Conservation (phyloP, 495 filamentous ascomycete species). For the Penicillium parvum region DNA sequence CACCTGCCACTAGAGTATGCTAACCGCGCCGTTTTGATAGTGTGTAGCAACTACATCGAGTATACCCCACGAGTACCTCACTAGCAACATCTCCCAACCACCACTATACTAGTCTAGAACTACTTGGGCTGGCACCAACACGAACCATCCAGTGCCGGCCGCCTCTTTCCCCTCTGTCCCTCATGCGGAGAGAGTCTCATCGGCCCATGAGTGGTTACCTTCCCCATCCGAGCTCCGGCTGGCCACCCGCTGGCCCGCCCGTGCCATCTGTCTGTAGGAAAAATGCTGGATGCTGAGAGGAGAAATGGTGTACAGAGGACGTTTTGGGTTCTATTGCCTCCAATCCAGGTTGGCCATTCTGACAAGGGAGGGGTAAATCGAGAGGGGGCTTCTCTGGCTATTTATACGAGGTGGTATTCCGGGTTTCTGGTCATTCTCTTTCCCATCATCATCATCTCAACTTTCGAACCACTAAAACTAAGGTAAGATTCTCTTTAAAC, state of each 20-base stretch:
- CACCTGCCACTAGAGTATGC: slow-evolving; percentile 1
- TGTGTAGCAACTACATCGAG: too few relatives aligned
- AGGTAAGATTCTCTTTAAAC: background rate
- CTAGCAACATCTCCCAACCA: too few relatives aligned
- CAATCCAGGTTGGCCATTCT: slow-evolving; percentile 1
- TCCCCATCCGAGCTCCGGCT: slow-evolving; percentile 7
- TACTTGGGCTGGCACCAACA: slow-evolving; percentile 2
- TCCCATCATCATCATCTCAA: slow-evolving; percentile 7
- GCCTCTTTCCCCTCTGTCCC: slow-evolving; percentile 14
- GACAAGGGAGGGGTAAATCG: background rate
- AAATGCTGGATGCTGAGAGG: slow-evolving; percentile 10
- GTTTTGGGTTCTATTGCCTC: slow-evolving; percentile 15
- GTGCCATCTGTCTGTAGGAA: slow-evolving; percentile 6
- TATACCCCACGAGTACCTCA: background rate
- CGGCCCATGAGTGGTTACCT: slow-evolving; percentile 10
- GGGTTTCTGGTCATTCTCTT: background rate
- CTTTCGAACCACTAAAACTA: background rate
- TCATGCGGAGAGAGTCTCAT: slow-evolving; percentile 20
- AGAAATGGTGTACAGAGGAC: slow-evolving; percentile 6
- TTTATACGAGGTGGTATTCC: slow-evolving; percentile 5
- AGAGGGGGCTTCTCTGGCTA: slow-evolving; percentile 6
- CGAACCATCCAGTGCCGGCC: slow-evolving; percentile 11
- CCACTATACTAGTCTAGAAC: too few relatives aligned
- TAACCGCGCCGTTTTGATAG: too few relatives aligned
- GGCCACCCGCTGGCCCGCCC: slow-evolving; percentile 1